Base-by-base conservation (phyloP, 1,284 basidiomycete species). In the Volvariella surrecta region DNA sequence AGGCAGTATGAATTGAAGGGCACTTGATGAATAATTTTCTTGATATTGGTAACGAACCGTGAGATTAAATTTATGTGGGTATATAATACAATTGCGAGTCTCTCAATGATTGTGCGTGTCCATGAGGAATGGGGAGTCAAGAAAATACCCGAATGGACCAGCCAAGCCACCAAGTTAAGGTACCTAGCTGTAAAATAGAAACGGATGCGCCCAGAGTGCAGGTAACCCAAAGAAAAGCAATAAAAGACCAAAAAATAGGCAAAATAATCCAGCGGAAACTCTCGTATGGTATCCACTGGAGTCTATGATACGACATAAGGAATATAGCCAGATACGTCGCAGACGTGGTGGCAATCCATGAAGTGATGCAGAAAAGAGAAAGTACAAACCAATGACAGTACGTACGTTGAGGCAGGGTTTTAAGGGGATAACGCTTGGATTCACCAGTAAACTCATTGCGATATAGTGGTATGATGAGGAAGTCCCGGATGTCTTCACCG, bases 401-500 rank as follows among this genome's bases (percentile, higher is more conserved):
- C 1, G 82, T 81, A 18, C 83, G 77, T 45, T 55, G 61, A n/a
- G 83, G 83, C 39, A 86, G 58, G 1, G 54, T 58, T 30, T 58
- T 56, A 53, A 87, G 74, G 3, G 65, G 67, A 54, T 85, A 86
- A 52, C 77, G 68, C 51, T 82, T 80, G 31, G 74, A 46, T 62
- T 84, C 81, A 32, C 83, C 83, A 0, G 83, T 86, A 56, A 86
- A 87, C 53, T 86, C 83, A 57, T 87, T 84, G 34, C 85, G 74
- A 52, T 87, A 87, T 53, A 82, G 71, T 7, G 84, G 84, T 48
- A 88, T 76, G 52, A 86, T 82, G 49, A 87, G 73, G 56, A 87
- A 86, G 51, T 85, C 82, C 43, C 79, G 77, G 32, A 84, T 67
- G 52, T 87, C 84, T 54, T 82, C 72, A 32, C 82, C 81, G 44